These are phyloP conservation scores for Coemansia sp. DNA, from an alignment of 192 early-diverging fungal genomes.

Conservation along the genomic window DNA sequence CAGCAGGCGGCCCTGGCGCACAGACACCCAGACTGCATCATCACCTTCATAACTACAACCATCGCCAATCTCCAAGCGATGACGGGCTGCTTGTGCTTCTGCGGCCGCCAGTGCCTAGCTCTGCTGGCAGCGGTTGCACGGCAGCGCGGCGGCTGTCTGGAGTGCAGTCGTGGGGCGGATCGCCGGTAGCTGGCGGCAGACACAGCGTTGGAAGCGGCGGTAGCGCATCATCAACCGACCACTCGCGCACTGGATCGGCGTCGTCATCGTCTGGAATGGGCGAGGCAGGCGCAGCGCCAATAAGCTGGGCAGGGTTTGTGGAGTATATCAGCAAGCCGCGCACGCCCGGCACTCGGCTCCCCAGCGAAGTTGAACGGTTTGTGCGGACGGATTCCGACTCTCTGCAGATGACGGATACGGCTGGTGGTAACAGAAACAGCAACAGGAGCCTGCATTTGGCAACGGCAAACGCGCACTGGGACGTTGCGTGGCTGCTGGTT, in stretches of 20 bases:
- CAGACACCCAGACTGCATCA: not conserved
- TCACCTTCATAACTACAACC: too few species aligned
- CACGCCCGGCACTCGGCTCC: slow-evolving; percentile 4
- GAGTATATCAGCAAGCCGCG: slow-evolving; percentile 12
- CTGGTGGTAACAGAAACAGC: not conserved
- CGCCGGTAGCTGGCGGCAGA: not conserved
- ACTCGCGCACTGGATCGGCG: slow-evolving; percentile 10
- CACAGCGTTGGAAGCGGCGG: not conserved
- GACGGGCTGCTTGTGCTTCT: slow-evolving; percentile 1
- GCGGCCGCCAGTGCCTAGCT: not conserved
- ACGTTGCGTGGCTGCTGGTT: slow-evolving; percentile 37
- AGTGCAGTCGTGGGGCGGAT: not conserved
- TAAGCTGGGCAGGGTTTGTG: not conserved
- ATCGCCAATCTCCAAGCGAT: not conserved
- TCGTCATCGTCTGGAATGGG: not conserved
- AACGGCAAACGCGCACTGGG: slow-evolving; percentile 35
- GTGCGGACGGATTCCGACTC: slow-evolving; percentile 6
- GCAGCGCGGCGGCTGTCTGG: not conserved
- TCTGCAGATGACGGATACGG: too few species aligned
- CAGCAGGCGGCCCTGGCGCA: not conserved
- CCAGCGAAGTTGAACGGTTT: slow-evolving; percentile 18
- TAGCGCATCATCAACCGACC: not conserved
- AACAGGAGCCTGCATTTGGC: slow-evolving; percentile 31
- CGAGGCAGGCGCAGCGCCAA: not conserved
- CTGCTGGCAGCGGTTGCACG: not conserved